Conservation (phyloP, 2,329 filamentous ascomycete genomes). For the Aureobasidium leucospermi region DNA sequence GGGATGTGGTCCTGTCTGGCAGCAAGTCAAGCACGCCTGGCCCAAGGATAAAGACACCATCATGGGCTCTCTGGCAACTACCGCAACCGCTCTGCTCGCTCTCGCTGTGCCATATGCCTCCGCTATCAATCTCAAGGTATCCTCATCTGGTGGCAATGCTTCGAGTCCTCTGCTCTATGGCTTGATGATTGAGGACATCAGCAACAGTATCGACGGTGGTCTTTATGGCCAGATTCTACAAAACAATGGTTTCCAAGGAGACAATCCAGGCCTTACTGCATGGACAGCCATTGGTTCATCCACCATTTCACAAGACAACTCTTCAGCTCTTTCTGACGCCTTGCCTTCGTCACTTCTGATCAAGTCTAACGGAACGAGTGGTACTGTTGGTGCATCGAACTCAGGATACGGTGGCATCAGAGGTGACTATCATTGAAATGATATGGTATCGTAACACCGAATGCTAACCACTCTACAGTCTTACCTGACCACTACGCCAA, state of each 20-base stretch:
- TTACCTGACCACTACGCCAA: slow-evolving; percentile 20
- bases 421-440: slow-evolving; percentile 24
- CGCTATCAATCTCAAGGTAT: slow-evolving; percentile 22
- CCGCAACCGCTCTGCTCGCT: slow-evolving; percentile 14
- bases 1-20: not conserved
- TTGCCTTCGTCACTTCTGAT: slow-evolving; percentile 45
- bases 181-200: slow-evolving; percentile 49
- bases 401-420: slow-evolving; percentile 28
- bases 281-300: not conserved
- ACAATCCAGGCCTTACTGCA: slow-evolving; percentile 33
- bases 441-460: slow-evolving; percentile 4
- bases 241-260: slow-evolving; percentile 59
- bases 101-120: not conserved
- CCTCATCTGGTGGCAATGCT: slow-evolving; percentile 30
- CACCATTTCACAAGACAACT: slow-evolving; percentile 12
- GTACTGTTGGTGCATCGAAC: slow-evolving; percentile 37
- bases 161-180: slow-evolving; percentile 35
- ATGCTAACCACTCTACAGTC: not conserved
- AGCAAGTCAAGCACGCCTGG: not conserved
- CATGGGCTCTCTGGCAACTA: not conserved
- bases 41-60: not conserved
- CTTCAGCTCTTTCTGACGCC: slow-evolving; percentile 44
- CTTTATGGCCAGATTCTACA: slow-evolving; percentile 61
- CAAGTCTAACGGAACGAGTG: slow-evolving; percentile 35
- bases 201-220: slow-evolving; percentile 61